A percentile compares a stretch with the other conserved stretches of the same genome.
Evolutionary conservation across 1,284 basidiomycete genomes (phyloP).

Genomic region (Tetrapyrgos nigripes): DNA sequence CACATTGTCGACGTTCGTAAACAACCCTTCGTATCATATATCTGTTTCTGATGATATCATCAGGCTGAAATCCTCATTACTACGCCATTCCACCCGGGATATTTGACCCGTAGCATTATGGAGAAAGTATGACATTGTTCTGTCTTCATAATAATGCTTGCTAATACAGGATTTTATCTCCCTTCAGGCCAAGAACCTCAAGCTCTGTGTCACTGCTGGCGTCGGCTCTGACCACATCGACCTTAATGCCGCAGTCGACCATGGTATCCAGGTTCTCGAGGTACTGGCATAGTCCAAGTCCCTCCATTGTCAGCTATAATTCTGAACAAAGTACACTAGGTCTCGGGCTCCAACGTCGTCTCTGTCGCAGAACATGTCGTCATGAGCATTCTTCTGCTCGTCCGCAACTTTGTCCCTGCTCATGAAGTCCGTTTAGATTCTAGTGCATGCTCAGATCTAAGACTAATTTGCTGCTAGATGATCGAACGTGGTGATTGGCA

Average conservation of each 20-base stretch:
- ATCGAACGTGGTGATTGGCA: conserved; percentile 87
- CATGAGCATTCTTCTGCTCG: conserved; percentile 79
- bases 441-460: neutral
- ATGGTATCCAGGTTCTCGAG: conserved; percentile 84
- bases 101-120: conserved; percentile 85
- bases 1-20: conserved; percentile 80
- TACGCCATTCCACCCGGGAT: conserved; percentile 93
- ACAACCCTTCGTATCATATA: neutral
- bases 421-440: conserved; percentile 61
- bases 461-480: conserved; percentile 56
- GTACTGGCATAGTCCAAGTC: conserved; percentile 30
- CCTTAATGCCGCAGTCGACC: conserved; percentile 86
- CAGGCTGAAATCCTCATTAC: conserved; percentile 82
- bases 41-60: neutral
- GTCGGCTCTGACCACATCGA: conserved; percentile 96
- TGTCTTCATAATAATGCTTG: neutral
- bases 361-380: conserved; percentile 94
- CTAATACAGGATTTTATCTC: neutral
- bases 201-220: conserved; percentile 92
- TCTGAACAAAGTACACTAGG: conserved; percentile 38
- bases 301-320: neutral
- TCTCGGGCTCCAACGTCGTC: conserved; percentile 86
- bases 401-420: conserved; percentile 86
- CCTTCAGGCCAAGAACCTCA: conserved; percentile 84
- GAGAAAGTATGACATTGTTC: conserved; percentile 43